phyloP scores from a whole-genome alignment of 768 basidiomycete genomes.

The Tulasnella sp. region DNA sequence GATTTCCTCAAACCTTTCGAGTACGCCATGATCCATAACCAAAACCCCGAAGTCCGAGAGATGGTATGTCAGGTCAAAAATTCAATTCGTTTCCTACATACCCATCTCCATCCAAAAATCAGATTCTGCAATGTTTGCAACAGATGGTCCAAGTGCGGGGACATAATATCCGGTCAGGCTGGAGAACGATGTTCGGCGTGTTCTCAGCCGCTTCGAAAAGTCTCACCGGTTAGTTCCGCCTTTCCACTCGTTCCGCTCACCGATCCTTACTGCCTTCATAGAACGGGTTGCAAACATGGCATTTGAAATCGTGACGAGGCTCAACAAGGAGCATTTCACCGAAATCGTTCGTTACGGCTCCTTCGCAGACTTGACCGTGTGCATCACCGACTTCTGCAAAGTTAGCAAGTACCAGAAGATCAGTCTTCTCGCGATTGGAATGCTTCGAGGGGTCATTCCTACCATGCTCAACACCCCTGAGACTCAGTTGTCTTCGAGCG shows the following conservation, averaged over 20 bases:
- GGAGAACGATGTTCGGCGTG: conserved; percentile 98
- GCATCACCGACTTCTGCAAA: conserved; percentile 98
- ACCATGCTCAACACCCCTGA: conserved; percentile 82
- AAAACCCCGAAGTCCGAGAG: conserved; percentile 90
- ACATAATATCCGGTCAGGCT: conserved; percentile 92
- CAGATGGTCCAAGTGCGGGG: conserved; percentile 97
- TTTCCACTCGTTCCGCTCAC: neutral
- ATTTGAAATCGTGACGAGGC: conserved; percentile 86
- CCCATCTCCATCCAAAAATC: conserved; percentile 1
- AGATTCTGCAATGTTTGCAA: conserved; percentile 95
- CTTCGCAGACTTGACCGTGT: conserved; percentile 91
- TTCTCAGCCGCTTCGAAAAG: conserved; percentile 95
- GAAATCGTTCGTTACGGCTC: conserved; percentile 89
- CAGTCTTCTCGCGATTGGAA: conserved; percentile 88
- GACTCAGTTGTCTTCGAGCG: conserved; percentile 28
- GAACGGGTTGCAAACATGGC: conserved; percentile 88
- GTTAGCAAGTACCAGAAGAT: conserved; percentile 99
- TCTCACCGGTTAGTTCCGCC: conserved; percentile 49
- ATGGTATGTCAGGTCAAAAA: conserved; percentile 47
- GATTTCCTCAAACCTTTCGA: conserved; percentile 98
- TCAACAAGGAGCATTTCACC: conserved; percentile 83
- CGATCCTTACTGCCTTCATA: conserved; percentile 21
- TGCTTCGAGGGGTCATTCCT: conserved; percentile 87
- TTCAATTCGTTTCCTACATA: neutral
- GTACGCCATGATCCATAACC: conserved; percentile 93